Percentiles rank a stretch among this genome's conserved stretches.
Evolutionary conservation across 805 yeast genomes (phyloP).

Genomic region (Kodamaea laetipori): DNA sequence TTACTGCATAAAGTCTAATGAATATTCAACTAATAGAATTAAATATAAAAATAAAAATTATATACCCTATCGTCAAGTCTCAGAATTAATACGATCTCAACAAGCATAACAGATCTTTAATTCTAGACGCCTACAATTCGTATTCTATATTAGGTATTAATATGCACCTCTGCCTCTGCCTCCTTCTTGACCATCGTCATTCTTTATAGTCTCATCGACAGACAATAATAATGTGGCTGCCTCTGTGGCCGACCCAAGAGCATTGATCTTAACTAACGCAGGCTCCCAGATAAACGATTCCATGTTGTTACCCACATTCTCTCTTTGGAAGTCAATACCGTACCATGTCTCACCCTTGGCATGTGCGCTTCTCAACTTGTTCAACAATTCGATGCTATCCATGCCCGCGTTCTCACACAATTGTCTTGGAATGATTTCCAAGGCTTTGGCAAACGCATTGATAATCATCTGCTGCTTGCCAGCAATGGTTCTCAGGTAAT

Average conservation of each 20-base stretch:
- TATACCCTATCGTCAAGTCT: conserved; percentile 4
- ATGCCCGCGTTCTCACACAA: conserved; percentile 98
- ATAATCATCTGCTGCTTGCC: conserved; percentile 95
- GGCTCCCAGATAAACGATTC: conserved; percentile 97
- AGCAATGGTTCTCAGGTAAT: conserved; percentile 80
- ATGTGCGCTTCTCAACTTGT: conserved; percentile 88
- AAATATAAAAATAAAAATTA: too few relatives aligned
- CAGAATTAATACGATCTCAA: conserved; percentile 1
- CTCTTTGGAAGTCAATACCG: conserved; percentile 90
- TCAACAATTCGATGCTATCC: conserved; percentile 93
- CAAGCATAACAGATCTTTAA: not conserved
- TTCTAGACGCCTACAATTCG: conserved; percentile 3
- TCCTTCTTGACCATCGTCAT: conserved; percentile 57
- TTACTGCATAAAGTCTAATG: too few relatives aligned
- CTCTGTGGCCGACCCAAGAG: conserved; percentile 94
- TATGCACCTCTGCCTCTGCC: conserved; percentile 71
- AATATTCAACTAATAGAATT: too few relatives aligned
- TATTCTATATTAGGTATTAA: conserved; percentile 16
- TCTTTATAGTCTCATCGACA: conserved; percentile 92
- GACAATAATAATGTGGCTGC: conserved; percentile 91
- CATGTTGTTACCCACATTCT: conserved; percentile 80
- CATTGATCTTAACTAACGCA: conserved; percentile 87
- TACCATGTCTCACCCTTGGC: conserved; percentile 90
- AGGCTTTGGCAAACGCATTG: conserved; percentile 89
- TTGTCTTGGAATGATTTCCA: conserved; percentile 96